Evolutionary conservation across 1,284 basidiomycete species (phyloP).

Genomic region (Tilletia caries): DNA sequence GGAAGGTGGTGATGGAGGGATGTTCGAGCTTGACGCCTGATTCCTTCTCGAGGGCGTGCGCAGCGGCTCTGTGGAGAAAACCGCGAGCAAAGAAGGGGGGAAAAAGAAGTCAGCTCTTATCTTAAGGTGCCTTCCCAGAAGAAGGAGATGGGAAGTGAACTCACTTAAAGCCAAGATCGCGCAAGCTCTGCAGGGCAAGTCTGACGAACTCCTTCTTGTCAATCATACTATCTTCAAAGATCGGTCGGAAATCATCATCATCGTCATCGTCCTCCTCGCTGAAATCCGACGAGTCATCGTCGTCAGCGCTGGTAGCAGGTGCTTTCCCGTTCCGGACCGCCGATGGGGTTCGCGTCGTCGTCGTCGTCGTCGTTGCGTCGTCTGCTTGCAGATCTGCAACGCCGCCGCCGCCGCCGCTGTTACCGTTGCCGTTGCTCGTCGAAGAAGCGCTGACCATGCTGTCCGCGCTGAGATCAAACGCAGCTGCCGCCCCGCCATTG

Average conservation of each 20-base stretch:
- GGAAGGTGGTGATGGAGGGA: constrained; percentile 73
- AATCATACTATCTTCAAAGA: constrained; percentile 56
- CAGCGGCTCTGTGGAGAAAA: constrained; percentile 67
- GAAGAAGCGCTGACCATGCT: background rate
- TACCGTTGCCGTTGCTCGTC: background rate
- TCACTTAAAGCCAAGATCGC: constrained; percentile 88
- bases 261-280: background rate
- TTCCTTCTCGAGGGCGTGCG: constrained; percentile 80
- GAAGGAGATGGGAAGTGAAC: constrained; percentile 44
- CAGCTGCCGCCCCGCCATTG: background rate
- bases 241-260: constrained; percentile 52
- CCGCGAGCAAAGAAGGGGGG: background rate
- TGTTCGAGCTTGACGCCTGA: constrained; percentile 86
- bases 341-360: too few relatives aligned
- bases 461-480: background rate
- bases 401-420: background rate
- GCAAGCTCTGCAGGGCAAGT: constrained; percentile 80
- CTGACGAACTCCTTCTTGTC: constrained; percentile 88
- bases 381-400: too few relatives aligned
- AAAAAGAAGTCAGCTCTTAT: background rate
- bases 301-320: background rate
- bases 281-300: background rate
- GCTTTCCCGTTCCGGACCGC: constrained; percentile 5
- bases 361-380: too few relatives aligned
- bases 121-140: constrained; percentile 38